These are phyloP conservation scores for Suillus bovinus DNA, from an alignment of 768 basidiomycete genomes.

Conservation along the genomic window DNA sequence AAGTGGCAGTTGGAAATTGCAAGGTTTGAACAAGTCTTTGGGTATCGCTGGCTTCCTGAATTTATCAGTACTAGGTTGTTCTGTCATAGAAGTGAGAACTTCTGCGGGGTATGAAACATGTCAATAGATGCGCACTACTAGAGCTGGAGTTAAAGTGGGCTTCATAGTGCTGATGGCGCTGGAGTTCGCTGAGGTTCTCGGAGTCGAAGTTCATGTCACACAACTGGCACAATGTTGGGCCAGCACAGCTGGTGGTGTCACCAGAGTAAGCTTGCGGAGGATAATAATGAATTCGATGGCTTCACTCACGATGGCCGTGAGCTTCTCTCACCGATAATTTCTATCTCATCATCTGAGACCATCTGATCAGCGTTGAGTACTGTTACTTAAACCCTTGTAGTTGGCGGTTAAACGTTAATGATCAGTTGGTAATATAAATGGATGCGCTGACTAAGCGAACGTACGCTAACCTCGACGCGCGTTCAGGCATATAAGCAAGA, in stretches of 20 bases:
- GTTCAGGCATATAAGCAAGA: conserved; percentile 31
- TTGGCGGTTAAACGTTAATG: not conserved
- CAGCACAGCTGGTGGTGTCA: conserved; percentile 15
- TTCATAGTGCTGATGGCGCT: conserved; percentile 59
- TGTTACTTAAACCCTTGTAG: not conserved
- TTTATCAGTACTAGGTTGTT: conserved; percentile 3
- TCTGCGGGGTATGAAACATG: not conserved
- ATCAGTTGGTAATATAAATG: not conserved
- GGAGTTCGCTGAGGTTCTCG: conserved; percentile 30
- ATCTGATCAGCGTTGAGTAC: conserved; percentile 7
- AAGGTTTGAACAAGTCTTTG: conserved; percentile 2
- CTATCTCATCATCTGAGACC: conserved; percentile 24
- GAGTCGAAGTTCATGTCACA: conserved; percentile 51
- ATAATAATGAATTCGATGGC: not conserved
- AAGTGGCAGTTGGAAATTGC: not conserved
- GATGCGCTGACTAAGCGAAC: conserved; percentile 25
- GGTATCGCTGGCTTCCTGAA: conserved; percentile 20
- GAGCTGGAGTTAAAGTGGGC: conserved; percentile 38
- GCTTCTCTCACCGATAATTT: conserved; percentile 19
- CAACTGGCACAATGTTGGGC: conserved; percentile 45
- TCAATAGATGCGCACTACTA: conserved; percentile 9
- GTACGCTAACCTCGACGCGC: conserved; percentile 46
- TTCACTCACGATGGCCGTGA: conserved; percentile 15
- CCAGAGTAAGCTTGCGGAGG: conserved; percentile 6
- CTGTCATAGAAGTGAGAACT: conserved; percentile 16